Conservation (phyloP, 352 stramenopile species). For the Pythium pyrilobum region DNA sequence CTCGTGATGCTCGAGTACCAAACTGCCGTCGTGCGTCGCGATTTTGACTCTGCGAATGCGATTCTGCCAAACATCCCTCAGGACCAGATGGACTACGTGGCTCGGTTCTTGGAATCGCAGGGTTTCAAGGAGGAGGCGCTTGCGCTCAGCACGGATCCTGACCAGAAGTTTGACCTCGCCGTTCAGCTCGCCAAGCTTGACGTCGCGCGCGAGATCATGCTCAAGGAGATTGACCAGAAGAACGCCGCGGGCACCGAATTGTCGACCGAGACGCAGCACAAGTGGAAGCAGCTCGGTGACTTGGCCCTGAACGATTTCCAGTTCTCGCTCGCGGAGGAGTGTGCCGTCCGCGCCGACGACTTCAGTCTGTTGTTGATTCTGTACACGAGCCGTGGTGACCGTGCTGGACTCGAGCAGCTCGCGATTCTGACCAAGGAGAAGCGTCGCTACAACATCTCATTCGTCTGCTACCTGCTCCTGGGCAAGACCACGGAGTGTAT, state of each 20-base stretch:
- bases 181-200: slow-evolving; percentile 96
- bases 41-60: slow-evolving; percentile 97
- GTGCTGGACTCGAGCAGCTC: slow-evolving; percentile 87
- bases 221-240: slow-evolving; percentile 80
- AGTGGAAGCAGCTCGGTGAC: slow-evolving; percentile 97
- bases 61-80: slow-evolving; percentile 94
- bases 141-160: slow-evolving; percentile 90
- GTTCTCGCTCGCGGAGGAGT: slow-evolving; percentile 93
- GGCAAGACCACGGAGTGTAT: slow-evolving; percentile 95
- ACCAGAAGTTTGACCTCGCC: slow-evolving; percentile 98
- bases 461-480: slow-evolving; percentile 94
- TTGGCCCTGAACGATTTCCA: slow-evolving; percentile 92
- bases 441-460: slow-evolving; percentile 94
- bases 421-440: slow-evolving; percentile 84
- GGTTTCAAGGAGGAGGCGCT: slow-evolving; percentile 98
- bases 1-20: slow-evolving; percentile 98
- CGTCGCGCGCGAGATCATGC: slow-evolving; percentile 92
- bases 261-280: slow-evolving; percentile 94
- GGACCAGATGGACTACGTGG: slow-evolving; percentile 79
- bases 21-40: slow-evolving; percentile 96
- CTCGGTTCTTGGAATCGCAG: slow-evolving; percentile 97
- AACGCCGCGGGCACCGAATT: slow-evolving; percentile 63
- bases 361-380: slow-evolving; percentile 96
- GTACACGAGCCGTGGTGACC: slow-evolving; percentile 95
- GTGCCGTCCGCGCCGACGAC: slow-evolving; percentile 93